These are phyloP conservation scores for Trichophyton equinum DNA, from an alignment of 2,329 filamentous ascomycete species.

Conservation along the genomic window DNA sequence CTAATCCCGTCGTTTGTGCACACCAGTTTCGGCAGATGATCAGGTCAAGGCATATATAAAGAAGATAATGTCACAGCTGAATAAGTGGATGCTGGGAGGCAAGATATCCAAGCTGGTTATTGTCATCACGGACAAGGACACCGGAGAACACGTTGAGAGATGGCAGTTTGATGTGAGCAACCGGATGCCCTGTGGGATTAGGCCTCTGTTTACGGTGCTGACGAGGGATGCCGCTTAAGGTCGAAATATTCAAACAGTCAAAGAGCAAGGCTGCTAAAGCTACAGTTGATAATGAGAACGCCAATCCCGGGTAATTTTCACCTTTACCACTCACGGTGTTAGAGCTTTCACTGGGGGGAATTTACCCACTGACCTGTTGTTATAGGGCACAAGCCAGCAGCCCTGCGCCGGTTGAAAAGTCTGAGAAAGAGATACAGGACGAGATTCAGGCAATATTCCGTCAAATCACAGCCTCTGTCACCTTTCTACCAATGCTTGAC, in stretches of 20 bases:
- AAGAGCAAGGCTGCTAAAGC: constrained; percentile 40
- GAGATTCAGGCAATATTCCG: constrained; percentile 96
- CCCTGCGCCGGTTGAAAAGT: constrained; percentile 50
- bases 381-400: constrained; percentile 3
- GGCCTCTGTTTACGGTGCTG: neutral
- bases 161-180: constrained; percentile 86
- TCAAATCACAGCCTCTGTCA: constrained; percentile 95
- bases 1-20: neutral
- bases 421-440: constrained; percentile 83
- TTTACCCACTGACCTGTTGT: neutral
- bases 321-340: neutral
- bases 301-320: constrained; percentile 38
- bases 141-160: constrained; percentile 85
- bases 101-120: constrained; percentile 97
- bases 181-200: neutral
- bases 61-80: constrained; percentile 96
- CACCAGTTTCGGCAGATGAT: constrained; percentile 78
- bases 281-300: constrained; percentile 41
- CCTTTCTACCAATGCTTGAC: constrained; percentile 84
- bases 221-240: neutral
- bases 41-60: constrained; percentile 99
- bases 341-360: neutral
- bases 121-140: constrained; percentile 94
- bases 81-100: constrained; percentile 92
- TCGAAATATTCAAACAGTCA: constrained; percentile 16